Evolutionary conservation across 805 yeast species (phyloP).

Genomic region (Yamadazyma sp.): DNA sequence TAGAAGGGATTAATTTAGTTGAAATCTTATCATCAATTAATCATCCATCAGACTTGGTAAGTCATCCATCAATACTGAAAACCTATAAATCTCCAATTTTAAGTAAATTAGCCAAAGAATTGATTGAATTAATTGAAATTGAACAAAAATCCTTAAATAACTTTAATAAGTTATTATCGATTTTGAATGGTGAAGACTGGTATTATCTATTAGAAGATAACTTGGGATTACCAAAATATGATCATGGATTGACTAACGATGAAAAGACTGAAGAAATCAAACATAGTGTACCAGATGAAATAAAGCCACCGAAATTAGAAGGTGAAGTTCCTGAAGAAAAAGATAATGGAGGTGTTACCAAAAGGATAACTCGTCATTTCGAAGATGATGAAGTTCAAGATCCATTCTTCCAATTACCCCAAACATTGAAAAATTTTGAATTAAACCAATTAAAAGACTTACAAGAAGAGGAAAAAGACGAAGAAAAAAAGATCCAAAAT

Average conservation of each 20-base stretch:
- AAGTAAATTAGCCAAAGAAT: constrained; percentile 59
- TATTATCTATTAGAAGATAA: constrained; percentile 59
- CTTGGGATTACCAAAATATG: constrained; percentile 65
- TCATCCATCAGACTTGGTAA: constrained; percentile 75
- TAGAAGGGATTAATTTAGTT: constrained; percentile 27
- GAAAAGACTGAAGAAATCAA: constrained; percentile 8
- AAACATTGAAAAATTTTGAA: constrained; percentile 26
- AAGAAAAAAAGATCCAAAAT: constrained; percentile 54
- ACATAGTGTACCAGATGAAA: constrained; percentile 12
- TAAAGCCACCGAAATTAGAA: constrained; percentile 4
- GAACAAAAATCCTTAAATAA: constrained; percentile 79
- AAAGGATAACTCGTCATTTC: constrained; percentile 8
- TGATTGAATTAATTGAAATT: constrained; percentile 72
- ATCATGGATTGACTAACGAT: constrained; percentile 49
- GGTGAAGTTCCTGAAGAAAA: constrained; percentile 1
- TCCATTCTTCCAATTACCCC: constrained; percentile 58
- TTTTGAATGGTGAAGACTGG: constrained; percentile 86
- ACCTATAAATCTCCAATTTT: constrained; percentile 58
- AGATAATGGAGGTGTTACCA: not conserved
- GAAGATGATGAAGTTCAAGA: constrained; percentile 23
- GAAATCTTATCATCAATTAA: constrained; percentile 72
- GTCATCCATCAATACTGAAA: constrained; percentile 63
- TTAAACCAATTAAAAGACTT: constrained; percentile 26
- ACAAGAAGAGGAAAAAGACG: constrained; percentile 18
- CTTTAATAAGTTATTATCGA: constrained; percentile 67